Conservation (phyloP, 139 green algal species). For the Chlamydomonas sphaeroides region DNA sequence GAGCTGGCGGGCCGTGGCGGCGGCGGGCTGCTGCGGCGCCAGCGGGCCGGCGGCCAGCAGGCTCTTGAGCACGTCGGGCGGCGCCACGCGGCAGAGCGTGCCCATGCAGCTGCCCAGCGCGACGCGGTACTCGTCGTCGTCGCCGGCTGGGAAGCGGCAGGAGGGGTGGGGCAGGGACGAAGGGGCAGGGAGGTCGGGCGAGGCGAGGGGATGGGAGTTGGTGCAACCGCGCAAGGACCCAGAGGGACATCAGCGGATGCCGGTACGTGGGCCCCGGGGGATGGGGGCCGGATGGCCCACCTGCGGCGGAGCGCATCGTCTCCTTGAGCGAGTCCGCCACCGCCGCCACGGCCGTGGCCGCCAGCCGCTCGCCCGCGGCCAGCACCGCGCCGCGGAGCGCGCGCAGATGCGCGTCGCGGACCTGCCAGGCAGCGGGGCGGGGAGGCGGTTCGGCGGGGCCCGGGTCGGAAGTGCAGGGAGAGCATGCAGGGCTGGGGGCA, state of each 20-base stretch:
- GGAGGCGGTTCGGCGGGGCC: too few species aligned
- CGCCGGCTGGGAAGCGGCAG: not conserved
- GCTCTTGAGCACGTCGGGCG: not conserved
- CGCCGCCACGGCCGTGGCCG: slow-evolving; percentile 59
- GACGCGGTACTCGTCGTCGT: slow-evolving; percentile 41
- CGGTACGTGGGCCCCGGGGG: too few species aligned
- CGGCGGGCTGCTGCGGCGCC: slow-evolving; percentile 18
- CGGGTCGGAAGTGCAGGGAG: too few species aligned
- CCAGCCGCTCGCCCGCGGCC: slow-evolving; percentile 65
- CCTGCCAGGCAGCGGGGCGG: too few species aligned
- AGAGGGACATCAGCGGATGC: too few species aligned
- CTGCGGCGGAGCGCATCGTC: slow-evolving; percentile 9
- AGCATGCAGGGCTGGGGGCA: too few species aligned
- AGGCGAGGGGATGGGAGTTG: not conserved
- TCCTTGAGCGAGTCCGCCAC: slow-evolving; percentile 52
- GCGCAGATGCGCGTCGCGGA: slow-evolving; percentile 69
- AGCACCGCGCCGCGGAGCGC: slow-evolving; percentile 77
- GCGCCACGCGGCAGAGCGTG: slow-evolving; percentile 33
- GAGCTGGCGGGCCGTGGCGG: slow-evolving; percentile 5
- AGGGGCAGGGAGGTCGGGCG: not conserved
- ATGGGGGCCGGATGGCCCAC: too few species aligned
- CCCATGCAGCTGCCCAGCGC: slow-evolving; percentile 39
- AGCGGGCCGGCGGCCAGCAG: slow-evolving; percentile 58
- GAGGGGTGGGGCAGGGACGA: not conserved
- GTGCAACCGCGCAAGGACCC: too few species aligned